Conservation (phyloP, 1,284 basidiomycete genomes). For the Naganishia liquefaciens region DNA sequence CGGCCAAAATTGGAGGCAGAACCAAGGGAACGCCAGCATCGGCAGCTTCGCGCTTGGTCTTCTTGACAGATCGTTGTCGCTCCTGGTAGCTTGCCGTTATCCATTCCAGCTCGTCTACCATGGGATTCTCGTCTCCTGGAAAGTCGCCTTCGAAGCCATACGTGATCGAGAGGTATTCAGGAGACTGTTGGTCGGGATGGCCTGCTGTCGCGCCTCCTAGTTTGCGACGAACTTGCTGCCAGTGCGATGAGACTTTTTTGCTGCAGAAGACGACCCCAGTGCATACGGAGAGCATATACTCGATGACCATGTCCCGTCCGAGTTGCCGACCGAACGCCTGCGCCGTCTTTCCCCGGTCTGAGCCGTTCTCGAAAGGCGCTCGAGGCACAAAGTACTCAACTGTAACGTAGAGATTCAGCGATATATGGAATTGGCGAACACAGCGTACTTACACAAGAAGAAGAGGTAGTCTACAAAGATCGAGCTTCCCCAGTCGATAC, state of each 20-base stretch:
- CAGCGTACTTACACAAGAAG: constrained; percentile 6
- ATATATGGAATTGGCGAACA: background rate
- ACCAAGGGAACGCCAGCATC: background rate
- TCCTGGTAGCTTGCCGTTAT: background rate
- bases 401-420: background rate
- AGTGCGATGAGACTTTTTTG: background rate
- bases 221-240: background rate
- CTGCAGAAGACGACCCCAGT: background rate
- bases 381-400: constrained; percentile 1
- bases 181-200: background rate
- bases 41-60: background rate
- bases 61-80: too few relatives aligned
- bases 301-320: background rate
- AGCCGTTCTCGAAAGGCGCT: background rate
- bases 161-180: background rate
- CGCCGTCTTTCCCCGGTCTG: background rate
- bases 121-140: constrained; percentile 4
- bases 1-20: background rate
- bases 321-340: background rate
- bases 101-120: background rate
- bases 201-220: too few relatives aligned
- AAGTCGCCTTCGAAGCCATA: constrained; percentile 4
- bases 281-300: background rate
- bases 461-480: constrained; percentile 3
- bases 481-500: background rate